phyloP scores from a whole-genome alignment of 2,329 filamentous ascomycete species.

The Stagonosporopsis cucurbitacearum region DNA sequence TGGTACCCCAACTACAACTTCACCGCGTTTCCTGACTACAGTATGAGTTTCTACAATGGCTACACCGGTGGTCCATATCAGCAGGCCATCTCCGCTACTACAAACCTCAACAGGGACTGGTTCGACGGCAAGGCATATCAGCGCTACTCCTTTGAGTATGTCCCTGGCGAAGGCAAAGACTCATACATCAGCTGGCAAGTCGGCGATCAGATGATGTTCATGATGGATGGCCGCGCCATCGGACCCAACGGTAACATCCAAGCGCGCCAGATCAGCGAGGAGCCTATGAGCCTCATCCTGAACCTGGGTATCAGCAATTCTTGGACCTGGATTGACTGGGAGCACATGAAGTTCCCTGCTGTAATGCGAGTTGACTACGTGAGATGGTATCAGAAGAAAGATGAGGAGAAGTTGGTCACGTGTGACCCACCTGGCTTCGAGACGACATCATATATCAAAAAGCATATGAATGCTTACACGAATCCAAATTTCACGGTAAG shows the following conservation, averaged over 20 bases:
- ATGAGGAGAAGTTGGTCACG: conserved; percentile 55
- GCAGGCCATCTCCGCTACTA: conserved; percentile 63
- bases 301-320: conserved; percentile 60
- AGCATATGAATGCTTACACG: conserved; percentile 56
- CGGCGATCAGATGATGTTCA: conserved; percentile 58
- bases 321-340: conserved; percentile 58
- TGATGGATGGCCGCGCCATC: conserved; percentile 59
- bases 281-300: conserved; percentile 62
- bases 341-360: conserved; percentile 56
- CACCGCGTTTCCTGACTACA: conserved; percentile 58
- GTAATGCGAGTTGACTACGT: conserved; percentile 63
- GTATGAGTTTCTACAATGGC: conserved; percentile 57
- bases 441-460: conserved; percentile 59
- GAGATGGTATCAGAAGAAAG: conserved; percentile 60
- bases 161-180: conserved; percentile 55
- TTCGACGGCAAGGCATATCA: conserved; percentile 62
- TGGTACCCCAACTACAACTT: conserved; percentile 62
- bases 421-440: conserved; percentile 63
- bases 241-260: conserved; percentile 62
- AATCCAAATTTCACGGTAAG: conserved; percentile 60
- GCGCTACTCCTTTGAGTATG: conserved; percentile 63
- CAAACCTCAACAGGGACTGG: conserved; percentile 62
- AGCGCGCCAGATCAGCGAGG: conserved; percentile 57
- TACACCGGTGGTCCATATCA: conserved; percentile 63
- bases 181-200: conserved; percentile 61